Conservation (phyloP, 192 early-diverging fungal genomes). For the Podila clonocystis region DNA sequence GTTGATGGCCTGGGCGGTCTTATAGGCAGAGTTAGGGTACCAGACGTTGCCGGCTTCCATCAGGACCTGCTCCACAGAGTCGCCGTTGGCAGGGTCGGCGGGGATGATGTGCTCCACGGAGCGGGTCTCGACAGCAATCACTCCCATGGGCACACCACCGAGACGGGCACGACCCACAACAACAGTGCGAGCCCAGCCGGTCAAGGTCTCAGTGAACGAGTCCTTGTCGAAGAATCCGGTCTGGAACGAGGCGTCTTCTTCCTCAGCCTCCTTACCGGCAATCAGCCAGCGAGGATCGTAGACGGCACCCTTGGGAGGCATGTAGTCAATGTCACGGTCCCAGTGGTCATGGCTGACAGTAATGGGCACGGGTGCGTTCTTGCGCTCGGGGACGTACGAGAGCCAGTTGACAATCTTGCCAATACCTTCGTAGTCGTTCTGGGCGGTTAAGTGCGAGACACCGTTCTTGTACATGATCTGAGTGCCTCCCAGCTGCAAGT, state of each 20-base stretch:
- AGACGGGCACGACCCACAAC: conserved; percentile 93
- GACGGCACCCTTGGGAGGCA: conserved; percentile 78
- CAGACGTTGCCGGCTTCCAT: conserved; percentile 97
- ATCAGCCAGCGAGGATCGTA: conserved; percentile 95
- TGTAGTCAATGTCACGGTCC: conserved; percentile 85
- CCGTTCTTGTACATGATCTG: conserved; percentile 99
- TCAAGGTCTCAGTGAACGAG: conserved; percentile 96
- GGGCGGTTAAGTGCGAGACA: conserved; percentile 95
- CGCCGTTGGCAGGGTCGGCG: conserved; percentile 94
- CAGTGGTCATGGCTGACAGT: conserved; percentile 73
- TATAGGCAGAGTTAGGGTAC: conserved; percentile 99
- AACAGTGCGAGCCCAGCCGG: conserved; percentile 97
- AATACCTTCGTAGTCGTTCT: conserved; percentile 95
- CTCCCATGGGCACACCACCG: conserved; percentile 97
- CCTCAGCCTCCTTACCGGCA: conserved; percentile 76
- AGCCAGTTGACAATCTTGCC: conserved; percentile 95
- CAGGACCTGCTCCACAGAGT: conserved; percentile 88
- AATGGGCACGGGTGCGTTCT: conserved; percentile 75
- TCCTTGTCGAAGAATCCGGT: conserved; percentile 97
- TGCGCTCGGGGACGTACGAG: conserved; percentile 84
- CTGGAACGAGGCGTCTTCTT: conserved; percentile 70
- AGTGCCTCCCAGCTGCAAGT: conserved; percentile 97
- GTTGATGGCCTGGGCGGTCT: conserved; percentile 98
- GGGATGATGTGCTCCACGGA: conserved; percentile 91
- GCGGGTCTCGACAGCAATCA: conserved; percentile 96